Evolutionary conservation across 139 green algal genomes (phyloP).

Genomic region (Chlorella vulgaris): DNA sequence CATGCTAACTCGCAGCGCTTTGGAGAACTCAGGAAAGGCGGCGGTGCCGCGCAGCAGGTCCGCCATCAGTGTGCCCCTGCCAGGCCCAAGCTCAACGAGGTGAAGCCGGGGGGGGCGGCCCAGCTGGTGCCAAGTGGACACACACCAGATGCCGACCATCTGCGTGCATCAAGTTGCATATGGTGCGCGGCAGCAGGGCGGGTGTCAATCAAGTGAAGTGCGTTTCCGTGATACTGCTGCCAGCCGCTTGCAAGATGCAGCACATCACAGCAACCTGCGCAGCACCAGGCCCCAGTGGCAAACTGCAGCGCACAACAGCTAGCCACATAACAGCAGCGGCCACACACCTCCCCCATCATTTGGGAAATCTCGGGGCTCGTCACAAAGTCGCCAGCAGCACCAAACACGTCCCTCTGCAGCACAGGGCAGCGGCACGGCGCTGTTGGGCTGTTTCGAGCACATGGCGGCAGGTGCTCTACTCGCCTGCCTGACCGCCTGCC

Average conservation of each 20-base stretch:
- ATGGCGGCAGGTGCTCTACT: too few relatives aligned
- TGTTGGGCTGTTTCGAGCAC: not conserved
- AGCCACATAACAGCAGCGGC: not conserved
- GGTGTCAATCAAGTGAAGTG: too few relatives aligned
- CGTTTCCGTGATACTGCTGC: too few relatives aligned
- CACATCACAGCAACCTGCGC: not conserved
- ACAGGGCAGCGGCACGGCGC: not conserved
- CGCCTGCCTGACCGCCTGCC: too few relatives aligned
- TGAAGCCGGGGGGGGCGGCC: slow-evolving; percentile 71
- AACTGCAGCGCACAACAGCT: not conserved
- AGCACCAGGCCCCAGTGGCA: not conserved
- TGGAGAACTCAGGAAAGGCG: slow-evolving; percentile 47
- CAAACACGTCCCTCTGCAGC: slow-evolving; percentile 88
- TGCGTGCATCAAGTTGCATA: slow-evolving; percentile 41
- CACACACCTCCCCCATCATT: slow-evolving; percentile 92
- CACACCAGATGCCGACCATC: slow-evolving; percentile 95
- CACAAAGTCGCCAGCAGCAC: slow-evolving; percentile 88
- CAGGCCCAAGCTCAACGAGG: slow-evolving; percentile 95
- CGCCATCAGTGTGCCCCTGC: slow-evolving; percentile 88
- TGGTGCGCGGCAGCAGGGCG: not conserved
- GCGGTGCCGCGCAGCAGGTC: slow-evolving; percentile 87
- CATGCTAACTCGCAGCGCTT: slow-evolving; percentile 70
- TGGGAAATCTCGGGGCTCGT: slow-evolving; percentile 97
- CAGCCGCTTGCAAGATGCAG: too few relatives aligned
- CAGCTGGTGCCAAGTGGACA: slow-evolving; percentile 83